These are phyloP conservation scores for Verticillium zaregamsianum DNA, from an alignment of 2,329 filamentous ascomycete species.

Conservation along the genomic window DNA sequence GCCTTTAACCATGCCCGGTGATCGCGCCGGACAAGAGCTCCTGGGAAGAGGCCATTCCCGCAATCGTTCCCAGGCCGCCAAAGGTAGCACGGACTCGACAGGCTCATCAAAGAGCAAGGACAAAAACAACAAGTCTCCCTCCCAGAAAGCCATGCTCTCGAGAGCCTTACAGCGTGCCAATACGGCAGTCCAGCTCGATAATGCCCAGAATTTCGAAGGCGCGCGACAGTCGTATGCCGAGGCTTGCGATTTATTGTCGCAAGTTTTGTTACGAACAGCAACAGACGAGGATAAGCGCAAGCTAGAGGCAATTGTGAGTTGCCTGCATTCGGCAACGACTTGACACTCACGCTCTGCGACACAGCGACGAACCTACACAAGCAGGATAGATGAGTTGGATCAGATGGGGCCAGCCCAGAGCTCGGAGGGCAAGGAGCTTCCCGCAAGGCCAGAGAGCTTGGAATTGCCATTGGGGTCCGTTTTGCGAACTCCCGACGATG, in stretches of 20 bases:
- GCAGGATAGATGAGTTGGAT: slow-evolving; percentile 81
- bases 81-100: slow-evolving; percentile 38
- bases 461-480: slow-evolving; percentile 33
- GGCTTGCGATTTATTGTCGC: slow-evolving; percentile 80
- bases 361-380: slow-evolving; percentile 84
- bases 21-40: background rate
- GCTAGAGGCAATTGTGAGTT: slow-evolving; percentile 84
- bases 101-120: slow-evolving; percentile 28
- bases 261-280: slow-evolving; percentile 80
- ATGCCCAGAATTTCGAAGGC: slow-evolving; percentile 89
- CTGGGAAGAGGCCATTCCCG: slow-evolving; percentile 35
- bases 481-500: slow-evolving; percentile 31
- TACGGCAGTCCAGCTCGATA: slow-evolving; percentile 90
- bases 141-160: slow-evolving; percentile 95
- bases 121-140: slow-evolving; percentile 45
- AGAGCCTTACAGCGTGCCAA: slow-evolving; percentile 93
- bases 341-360: background rate
- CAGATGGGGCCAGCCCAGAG: slow-evolving; percentile 56
- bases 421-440: slow-evolving; percentile 69
- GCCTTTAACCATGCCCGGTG: background rate
- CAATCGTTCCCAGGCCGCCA: slow-evolving; percentile 40
- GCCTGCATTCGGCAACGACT: background rate
- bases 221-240: slow-evolving; percentile 88
- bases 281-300: slow-evolving; percentile 86
- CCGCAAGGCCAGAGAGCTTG: slow-evolving; percentile 62